A percentile compares a stretch with the other conserved stretches of the same genome.
Conservation (phyloP, 1,139 yeast genomes). For the Petasospora rhodanensis region DNA sequence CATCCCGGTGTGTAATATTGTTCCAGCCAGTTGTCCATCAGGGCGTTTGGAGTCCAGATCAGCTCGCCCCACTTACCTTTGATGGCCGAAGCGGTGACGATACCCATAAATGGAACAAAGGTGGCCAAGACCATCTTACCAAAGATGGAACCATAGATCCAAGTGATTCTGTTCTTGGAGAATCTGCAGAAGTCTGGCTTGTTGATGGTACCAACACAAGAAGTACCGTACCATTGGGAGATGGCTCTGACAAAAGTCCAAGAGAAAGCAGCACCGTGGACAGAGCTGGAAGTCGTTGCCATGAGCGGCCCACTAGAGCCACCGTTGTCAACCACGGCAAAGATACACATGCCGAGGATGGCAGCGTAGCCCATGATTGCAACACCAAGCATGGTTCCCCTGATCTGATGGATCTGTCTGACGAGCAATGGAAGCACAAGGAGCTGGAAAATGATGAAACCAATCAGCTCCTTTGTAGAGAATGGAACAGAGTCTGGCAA, state of each 20-base stretch:
- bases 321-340: slow-evolving; percentile 26
- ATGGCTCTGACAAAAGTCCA: slow-evolving; percentile 22
- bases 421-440: slow-evolving; percentile 34
- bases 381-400: slow-evolving; percentile 33
- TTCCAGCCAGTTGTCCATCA: slow-evolving; percentile 9
- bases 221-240: slow-evolving; percentile 27
- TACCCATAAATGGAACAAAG: slow-evolving; percentile 11
- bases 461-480: slow-evolving; percentile 28
- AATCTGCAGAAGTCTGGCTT: slow-evolving; percentile 32
- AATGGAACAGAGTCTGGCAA: slow-evolving; percentile 22
- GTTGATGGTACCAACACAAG: slow-evolving; percentile 29
- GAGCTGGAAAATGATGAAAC: slow-evolving; percentile 40
- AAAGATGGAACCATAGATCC: slow-evolving; percentile 27
- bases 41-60: slow-evolving; percentile 7
- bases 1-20: slow-evolving; percentile 8
- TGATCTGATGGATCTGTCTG: slow-evolving; percentile 35
- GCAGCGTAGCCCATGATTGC: slow-evolving; percentile 36
- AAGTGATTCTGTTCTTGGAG: slow-evolving; percentile 26
- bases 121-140: slow-evolving; percentile 17
- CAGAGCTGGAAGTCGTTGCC: slow-evolving; percentile 8
- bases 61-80: slow-evolving; percentile 5
- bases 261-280: slow-evolving; percentile 10
- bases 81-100: slow-evolving; percentile 8
- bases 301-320: slow-evolving; percentile 13
- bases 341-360: slow-evolving; percentile 36